Percentiles rank a stretch among this genome's conserved stretches.
Conservation (phyloP, 2,329 filamentous ascomycete genomes). For the Emmonsia crescens region DNA sequence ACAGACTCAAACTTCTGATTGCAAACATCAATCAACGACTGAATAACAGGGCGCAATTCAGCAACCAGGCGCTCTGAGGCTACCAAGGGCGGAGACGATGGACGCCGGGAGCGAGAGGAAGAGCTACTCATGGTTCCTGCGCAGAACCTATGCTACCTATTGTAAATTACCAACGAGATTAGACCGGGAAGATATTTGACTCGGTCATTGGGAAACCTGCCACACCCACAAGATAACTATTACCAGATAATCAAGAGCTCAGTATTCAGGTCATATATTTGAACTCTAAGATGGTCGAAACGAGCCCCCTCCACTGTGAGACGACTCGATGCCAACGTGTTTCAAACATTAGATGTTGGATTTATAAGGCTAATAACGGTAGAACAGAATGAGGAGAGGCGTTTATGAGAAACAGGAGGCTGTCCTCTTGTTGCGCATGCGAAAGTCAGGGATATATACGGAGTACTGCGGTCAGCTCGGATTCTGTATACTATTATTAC, state of each 20-base stretch:
- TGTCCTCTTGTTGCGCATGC: background rate
- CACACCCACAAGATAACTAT: background rate
- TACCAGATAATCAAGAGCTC: background rate
- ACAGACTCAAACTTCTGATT: conserved; percentile 21
- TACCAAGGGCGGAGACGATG: conserved; percentile 9
- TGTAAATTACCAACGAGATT: background rate
- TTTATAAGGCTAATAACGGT: background rate
- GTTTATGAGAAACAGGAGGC: background rate
- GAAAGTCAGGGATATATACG: background rate
- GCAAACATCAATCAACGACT: conserved; percentile 26
- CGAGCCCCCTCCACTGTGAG: conserved; percentile 12
- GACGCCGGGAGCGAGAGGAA: conserved; percentile 7
- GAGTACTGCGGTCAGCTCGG: background rate
- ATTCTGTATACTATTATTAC: background rate
- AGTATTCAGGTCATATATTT: background rate
- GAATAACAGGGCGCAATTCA: conserved; percentile 29
- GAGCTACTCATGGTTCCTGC: conserved; percentile 10
- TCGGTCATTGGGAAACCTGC: background rate
- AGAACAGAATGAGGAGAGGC: background rate
- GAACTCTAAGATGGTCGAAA: conserved; percentile 15
- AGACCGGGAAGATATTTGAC: background rate
- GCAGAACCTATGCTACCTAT: conserved; percentile 20
- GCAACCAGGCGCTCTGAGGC: conserved; percentile 26
- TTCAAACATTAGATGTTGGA: conserved; percentile 2
- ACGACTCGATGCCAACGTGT: background rate